phyloP scores from a whole-genome alignment of 148 eudicot species.

The Gaultheria prostrata region DNA sequence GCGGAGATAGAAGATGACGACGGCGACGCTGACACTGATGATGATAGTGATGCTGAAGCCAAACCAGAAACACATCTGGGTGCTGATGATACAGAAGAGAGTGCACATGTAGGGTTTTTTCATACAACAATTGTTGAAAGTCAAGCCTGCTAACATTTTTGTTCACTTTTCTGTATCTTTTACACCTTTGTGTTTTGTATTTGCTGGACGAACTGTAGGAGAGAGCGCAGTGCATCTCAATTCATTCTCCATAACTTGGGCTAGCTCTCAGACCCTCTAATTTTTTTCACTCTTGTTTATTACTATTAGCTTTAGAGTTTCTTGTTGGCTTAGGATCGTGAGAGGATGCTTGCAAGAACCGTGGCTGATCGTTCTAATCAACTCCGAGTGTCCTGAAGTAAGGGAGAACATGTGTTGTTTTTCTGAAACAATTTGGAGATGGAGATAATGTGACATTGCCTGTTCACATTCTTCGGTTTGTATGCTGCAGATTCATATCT shows the following conservation, averaged over 20 bases:
- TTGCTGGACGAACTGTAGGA: constrained; percentile 69
- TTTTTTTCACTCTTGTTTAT: background rate
- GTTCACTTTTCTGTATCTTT: background rate
- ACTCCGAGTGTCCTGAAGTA: background rate
- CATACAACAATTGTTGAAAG: background rate
- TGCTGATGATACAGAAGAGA: constrained; percentile 25
- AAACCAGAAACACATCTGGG: constrained; percentile 11
- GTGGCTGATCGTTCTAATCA: background rate
- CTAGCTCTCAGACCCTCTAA: too few relatives aligned
- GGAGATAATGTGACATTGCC: too few relatives aligned
- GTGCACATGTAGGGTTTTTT: constrained; percentile 39
- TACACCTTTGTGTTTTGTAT: background rate
- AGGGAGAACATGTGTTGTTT: too few relatives aligned
- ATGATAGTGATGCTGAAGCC: constrained; percentile 16
- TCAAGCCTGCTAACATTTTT: background rate
- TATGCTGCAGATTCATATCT: background rate
- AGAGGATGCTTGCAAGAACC: background rate
- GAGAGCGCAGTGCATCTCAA: background rate
- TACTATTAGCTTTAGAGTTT: constrained; percentile 1
- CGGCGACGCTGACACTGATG: constrained; percentile 23
- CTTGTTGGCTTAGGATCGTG: background rate
- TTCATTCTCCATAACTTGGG: background rate
- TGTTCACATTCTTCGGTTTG: background rate
- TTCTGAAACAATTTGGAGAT: too few relatives aligned
- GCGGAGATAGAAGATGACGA: constrained; percentile 57